Conservation (phyloP, 2,329 filamentous ascomycete species). For the Hymenoscyphus scutula region DNA sequence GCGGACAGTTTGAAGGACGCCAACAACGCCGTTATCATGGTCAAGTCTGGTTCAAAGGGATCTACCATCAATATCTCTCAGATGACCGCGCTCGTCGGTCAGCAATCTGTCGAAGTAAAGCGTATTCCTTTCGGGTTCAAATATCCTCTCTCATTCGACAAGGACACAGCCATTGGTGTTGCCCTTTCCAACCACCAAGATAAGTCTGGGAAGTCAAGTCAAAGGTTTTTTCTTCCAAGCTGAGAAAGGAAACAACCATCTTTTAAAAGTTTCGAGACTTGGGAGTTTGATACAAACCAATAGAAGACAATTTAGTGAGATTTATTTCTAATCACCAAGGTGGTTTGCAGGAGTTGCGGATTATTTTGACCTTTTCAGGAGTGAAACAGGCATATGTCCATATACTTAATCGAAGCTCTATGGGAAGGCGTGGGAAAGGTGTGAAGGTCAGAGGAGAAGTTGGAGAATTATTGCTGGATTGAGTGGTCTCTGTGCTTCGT, state of each 20-base stretch:
- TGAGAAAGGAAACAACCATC: no score
- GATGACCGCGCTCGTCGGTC: conserved; percentile 96
- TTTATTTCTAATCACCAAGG: no score
- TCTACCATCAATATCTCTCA: conserved; percentile 99
- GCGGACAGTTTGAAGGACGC: conserved; percentile 90
- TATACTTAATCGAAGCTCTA: neutral
- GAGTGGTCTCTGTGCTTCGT: no score
- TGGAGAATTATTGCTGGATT: neutral
- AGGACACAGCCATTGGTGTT: no score
- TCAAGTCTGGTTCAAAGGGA: conserved; percentile 94
- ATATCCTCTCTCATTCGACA: conserved; percentile 95
- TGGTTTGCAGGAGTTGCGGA: no score
- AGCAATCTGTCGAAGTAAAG: conserved; percentile 97
- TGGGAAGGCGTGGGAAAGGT: neutral
- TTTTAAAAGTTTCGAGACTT: no score
- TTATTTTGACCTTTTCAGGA: neutral
- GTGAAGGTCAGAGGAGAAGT: neutral
- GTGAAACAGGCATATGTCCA: neutral
- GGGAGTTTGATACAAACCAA: no score
- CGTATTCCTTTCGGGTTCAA: conserved; percentile 99
- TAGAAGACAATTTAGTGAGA: no score
- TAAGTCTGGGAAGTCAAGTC: no score
- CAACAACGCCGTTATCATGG: conserved; percentile 97
- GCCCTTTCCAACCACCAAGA: no score
- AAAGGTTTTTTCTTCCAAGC: no score